Conservation (phyloP, 192 early-diverging fungal genomes). For the Ambispora gerdemannii region DNA sequence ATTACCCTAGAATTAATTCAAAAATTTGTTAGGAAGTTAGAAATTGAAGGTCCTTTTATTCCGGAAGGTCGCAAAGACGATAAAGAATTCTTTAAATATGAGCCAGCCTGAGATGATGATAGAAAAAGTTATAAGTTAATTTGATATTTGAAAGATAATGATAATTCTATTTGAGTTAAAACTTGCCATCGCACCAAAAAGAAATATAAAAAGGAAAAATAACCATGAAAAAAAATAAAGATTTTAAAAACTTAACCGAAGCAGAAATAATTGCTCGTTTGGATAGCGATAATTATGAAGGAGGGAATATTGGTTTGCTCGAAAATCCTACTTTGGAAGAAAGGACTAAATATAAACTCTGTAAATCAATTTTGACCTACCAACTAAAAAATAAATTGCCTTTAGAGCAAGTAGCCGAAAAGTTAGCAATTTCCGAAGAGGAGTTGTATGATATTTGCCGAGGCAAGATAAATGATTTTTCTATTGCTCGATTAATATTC, state of each 20-base stretch:
- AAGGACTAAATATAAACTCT: constrained; percentile 19
- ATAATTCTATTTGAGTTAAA: too few species aligned
- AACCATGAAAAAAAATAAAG: constrained; percentile 14
- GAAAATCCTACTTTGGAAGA: constrained; percentile 17
- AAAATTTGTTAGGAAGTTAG: too few species aligned
- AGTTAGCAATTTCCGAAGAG: constrained; percentile 12
- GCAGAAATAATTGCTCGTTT: neutral
- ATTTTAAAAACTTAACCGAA: constrained; percentile 18
- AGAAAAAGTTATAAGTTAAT: too few species aligned
- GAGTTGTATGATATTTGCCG: constrained; percentile 15
- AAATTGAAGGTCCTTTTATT: too few species aligned
- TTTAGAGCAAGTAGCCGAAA: constrained; percentile 14
- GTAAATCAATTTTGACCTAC: constrained; percentile 6
- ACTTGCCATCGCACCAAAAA: too few species aligned
- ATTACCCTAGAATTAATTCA: too few species aligned
- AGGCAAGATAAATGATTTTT: constrained; percentile 19
- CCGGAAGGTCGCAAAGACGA: too few species aligned
- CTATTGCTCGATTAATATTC: neutral
- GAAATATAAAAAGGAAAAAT: too few species aligned
- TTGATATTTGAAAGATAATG: too few species aligned
- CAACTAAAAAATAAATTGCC: constrained; percentile 15
- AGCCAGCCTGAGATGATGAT: too few species aligned
- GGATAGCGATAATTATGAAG: neutral
- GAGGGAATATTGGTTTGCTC: constrained; percentile 17
- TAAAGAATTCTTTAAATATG: too few species aligned